A percentile compares a stretch with the other conserved stretches of the same genome.
These are phyloP conservation scores for Tuber umbilicatum DNA, from an alignment of 495 filamentous ascomycete species.

Conservation along the genomic window DNA sequence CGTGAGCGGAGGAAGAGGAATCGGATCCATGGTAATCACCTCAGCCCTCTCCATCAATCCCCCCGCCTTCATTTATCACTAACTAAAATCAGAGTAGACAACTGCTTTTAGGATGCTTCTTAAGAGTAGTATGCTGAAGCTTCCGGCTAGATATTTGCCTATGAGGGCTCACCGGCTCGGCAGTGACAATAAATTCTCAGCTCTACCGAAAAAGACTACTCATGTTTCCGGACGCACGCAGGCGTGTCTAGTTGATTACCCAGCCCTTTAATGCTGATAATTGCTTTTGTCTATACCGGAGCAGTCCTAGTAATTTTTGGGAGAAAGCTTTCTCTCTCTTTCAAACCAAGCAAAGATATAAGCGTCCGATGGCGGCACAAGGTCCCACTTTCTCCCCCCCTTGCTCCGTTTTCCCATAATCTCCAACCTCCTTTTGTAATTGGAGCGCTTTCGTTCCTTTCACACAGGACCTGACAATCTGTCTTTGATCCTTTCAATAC, in stretches of 20 bases:
- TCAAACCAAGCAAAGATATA: not conserved
- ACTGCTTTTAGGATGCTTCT: not conserved
- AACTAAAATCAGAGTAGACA: not conserved
- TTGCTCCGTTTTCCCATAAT: not conserved
- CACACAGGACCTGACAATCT: not conserved
- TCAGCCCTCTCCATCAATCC: not conserved
- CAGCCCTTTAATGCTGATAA: not conserved
- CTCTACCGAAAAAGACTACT: not conserved
- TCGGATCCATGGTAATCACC: not conserved
- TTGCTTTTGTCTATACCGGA: not conserved
- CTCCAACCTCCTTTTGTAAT: not conserved
- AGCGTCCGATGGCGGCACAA: not conserved
- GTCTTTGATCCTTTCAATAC: not conserved
- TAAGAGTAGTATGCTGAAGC: not conserved
- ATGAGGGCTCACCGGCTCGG: constrained; percentile 1
- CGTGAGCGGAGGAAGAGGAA: not conserved
- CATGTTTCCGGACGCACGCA: not conserved
- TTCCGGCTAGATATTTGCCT: not conserved
- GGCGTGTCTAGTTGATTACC: not conserved
- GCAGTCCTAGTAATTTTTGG: not conserved
- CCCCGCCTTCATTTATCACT: not conserved
- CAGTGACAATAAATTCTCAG: not conserved
- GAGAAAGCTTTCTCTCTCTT: not conserved
- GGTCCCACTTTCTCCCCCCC: not conserved
- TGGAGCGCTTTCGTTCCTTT: not conserved